Percentiles rank a stretch among this genome's conserved stretches.
Evolutionary conservation across 148 eudicot species (phyloP).

Genomic region (Heliamphora exappendiculata): DNA sequence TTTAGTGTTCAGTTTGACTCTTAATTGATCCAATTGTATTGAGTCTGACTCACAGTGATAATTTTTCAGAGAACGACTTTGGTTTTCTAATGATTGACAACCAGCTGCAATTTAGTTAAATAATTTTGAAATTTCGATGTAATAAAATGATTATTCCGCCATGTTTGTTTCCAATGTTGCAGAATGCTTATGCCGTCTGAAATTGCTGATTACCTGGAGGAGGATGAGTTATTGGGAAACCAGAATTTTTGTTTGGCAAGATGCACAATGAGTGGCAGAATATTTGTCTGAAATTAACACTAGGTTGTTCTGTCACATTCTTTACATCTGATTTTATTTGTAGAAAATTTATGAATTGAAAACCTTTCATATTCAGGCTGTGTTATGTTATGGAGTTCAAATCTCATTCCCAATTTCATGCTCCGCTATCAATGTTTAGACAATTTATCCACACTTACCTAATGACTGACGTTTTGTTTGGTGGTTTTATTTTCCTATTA

Average conservation of each 20-base stretch:
- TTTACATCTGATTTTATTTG: not conserved
- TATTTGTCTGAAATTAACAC: not conserved
- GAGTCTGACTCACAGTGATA: not conserved
- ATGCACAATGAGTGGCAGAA: not conserved
- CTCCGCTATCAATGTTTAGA: too few species aligned
- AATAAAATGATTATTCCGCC: not conserved
- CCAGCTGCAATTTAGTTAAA: not conserved
- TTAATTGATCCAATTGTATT: not conserved
- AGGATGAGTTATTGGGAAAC: conserved; percentile 52
- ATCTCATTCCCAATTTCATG: not conserved
- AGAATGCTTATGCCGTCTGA: conserved; percentile 90
- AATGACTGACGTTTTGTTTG: too few species aligned
- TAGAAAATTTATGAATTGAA: conserved; percentile 4
- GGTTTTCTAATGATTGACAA: not conserved
- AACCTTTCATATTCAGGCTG: not conserved
- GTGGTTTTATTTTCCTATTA: too few species aligned
- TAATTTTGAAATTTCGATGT: not conserved
- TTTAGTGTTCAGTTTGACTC: not conserved
- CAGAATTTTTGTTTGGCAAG: not conserved
- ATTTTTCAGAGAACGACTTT: not conserved
- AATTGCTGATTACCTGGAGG: conserved; percentile 90
- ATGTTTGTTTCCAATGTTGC: conserved; percentile 23
- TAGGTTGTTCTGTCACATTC: not conserved
- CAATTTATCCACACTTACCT: too few species aligned
- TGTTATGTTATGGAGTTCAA: not conserved